These are phyloP conservation scores for Cydonia oblonga DNA, from an alignment of 331 rosid species.

Conservation along the genomic window DNA sequence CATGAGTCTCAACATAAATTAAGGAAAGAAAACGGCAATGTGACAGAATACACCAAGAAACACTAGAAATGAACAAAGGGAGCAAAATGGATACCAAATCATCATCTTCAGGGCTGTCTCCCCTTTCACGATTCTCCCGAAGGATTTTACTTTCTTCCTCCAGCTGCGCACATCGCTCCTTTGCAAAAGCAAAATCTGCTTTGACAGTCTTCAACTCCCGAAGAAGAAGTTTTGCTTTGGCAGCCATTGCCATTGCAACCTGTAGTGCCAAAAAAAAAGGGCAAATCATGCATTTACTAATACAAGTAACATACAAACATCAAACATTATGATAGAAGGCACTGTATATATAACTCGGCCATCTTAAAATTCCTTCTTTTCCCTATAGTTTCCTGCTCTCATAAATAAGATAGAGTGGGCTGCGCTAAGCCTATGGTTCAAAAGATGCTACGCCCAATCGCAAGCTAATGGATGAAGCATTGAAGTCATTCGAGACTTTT, in stretches of 20 bases:
- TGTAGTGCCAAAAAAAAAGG: slow-evolving; percentile 24
- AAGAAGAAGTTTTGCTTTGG: slow-evolving; percentile 94
- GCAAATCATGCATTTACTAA: slow-evolving; percentile 18
- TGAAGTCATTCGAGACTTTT: neutral
- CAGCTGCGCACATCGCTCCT: slow-evolving; percentile 95
- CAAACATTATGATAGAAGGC: neutral
- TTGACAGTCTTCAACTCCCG: slow-evolving; percentile 96
- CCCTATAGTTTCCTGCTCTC: neutral
- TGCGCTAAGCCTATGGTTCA: neutral
- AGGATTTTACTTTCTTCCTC: slow-evolving; percentile 90
- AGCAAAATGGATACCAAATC: slow-evolving; percentile 53
- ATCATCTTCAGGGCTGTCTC: slow-evolving; percentile 80
- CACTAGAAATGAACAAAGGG: neutral
- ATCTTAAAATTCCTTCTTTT: neutral
- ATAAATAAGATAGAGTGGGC: neutral
- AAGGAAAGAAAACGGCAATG: neutral
- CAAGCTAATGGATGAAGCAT: neutral
- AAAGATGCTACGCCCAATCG: neutral
- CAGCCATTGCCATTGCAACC: slow-evolving; percentile 99
- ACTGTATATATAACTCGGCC: neutral
- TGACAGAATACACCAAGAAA: neutral
- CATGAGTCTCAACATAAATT: neutral
- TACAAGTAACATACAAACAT: neutral
- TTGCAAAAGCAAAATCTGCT: slow-evolving; percentile 96
- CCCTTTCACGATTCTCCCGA: slow-evolving; percentile 83